Evolutionary conservation across 1,284 basidiomycete species (phyloP), one percentile per base, ranked within the genome.

Genomic region (Neolentinus lepideus): DNA sequence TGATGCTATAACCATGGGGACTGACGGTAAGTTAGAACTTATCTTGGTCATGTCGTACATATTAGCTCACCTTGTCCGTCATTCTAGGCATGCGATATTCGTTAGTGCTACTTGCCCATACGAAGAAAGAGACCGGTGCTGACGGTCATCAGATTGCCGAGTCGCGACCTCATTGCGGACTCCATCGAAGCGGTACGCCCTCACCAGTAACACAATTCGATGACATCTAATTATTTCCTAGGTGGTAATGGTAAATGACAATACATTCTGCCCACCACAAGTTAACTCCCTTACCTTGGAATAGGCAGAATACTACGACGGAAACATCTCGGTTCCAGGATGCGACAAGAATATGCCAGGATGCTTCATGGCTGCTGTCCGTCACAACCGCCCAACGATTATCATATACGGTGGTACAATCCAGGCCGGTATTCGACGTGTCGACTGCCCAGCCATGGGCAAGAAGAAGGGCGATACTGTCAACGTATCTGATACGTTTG

Each of bases 331-430:
- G 2, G 77, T 90, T 58, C 90, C 86, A 26, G 88, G 87, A 60
- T 94, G 92, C 62, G 92, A 96, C 73, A 96, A 95, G 74, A 94
- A 94, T 67, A 94, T 94, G 91, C 93, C 93, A 14, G 93, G 91
- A 22, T 89, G 87, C 61, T 75, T 94, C 58, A 93, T 94, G 66
- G 92, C 92, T 9, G 89, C 89, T 1, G 85, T 75, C 26, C 83
- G 90, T 54, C 88, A 91, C 71, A 94, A 94, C 65, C 79, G 92
- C 2, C 91, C 91, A 1, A 92, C 90, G 0, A 82, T 94, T 63
- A 84, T 93, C 57, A 79, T 94, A 3, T 94, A 93, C 68, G 91
- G 91, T 16, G 91, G 91, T 16, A 91, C 91, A 2, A 93, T 93
- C 55, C 81, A 85, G 66, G 75, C 86, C 12, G 91, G 92, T 50